Evolutionary conservation across 306 rosid species (phyloP).

Genomic region (Trifolium fragiferum): DNA sequence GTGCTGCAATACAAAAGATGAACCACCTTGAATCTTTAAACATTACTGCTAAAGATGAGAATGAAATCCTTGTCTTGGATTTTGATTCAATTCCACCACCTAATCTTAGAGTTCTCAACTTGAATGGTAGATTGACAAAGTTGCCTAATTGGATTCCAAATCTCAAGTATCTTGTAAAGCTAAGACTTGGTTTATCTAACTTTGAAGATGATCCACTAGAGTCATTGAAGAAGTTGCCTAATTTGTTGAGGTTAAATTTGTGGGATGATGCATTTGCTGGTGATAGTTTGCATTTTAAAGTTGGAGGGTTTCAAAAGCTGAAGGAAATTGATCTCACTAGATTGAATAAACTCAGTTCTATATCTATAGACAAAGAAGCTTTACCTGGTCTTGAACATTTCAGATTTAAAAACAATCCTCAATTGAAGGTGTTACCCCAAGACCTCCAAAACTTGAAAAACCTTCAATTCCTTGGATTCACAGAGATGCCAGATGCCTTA

Average conservation of each 20-base stretch:
- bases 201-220: conserved; percentile 18
- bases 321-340: conserved; percentile 15
- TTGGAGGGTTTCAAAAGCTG: conserved; percentile 25
- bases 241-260: conserved; percentile 14
- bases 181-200: conserved; percentile 27
- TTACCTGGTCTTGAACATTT: conserved; percentile 26
- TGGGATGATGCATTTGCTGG: conserved; percentile 38
- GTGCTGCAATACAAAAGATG: conserved; percentile 38
- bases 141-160: conserved; percentile 40
- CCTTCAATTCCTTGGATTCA: conserved; percentile 35
- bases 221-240: conserved; percentile 32
- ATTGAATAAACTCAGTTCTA: conserved; percentile 10
- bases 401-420: conserved; percentile 21
- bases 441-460: conserved; percentile 17
- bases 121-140: conserved; percentile 10
- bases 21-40: conserved; percentile 21
- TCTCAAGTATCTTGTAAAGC: conserved; percentile 32
- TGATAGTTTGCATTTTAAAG: conserved; percentile 22
- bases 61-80: conserved; percentile 39
- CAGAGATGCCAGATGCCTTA: conserved; percentile 35
- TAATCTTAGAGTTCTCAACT: not conserved
- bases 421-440: conserved; percentile 23
- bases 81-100: not conserved
- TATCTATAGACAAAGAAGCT: conserved; percentile 1
- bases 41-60: not conserved